Conservation (phyloP, 176 grass and related monocot species). For the Otatea glauca region DNA sequence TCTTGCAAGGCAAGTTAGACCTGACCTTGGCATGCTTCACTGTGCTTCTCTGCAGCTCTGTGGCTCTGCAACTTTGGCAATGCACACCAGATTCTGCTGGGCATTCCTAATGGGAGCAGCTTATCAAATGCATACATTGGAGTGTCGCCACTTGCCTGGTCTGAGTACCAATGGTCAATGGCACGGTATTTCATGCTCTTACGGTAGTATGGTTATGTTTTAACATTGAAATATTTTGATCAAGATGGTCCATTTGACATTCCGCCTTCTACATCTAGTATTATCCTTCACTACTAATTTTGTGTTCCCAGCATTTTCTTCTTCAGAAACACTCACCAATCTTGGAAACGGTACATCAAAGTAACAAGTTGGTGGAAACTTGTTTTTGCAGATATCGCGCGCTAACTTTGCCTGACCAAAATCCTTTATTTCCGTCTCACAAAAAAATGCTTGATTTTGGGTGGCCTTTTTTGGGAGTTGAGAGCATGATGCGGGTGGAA, state of each 20-base stretch:
- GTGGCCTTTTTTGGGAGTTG: background rate
- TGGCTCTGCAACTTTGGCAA: slow-evolving; percentile 22
- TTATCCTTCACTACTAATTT: background rate
- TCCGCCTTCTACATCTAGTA: background rate
- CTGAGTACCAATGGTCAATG: slow-evolving; percentile 10
- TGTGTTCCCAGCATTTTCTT: background rate
- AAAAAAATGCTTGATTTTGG: background rate
- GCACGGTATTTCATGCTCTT: background rate
- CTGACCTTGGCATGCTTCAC: slow-evolving; percentile 34
- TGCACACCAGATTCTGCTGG: slow-evolving; percentile 26
- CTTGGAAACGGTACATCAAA: background rate
- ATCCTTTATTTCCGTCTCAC: background rate
- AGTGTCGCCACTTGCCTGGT: slow-evolving; percentile 34
- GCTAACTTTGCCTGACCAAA: background rate
- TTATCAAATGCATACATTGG: background rate
- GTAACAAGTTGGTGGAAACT: background rate
- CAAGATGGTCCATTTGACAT: background rate
- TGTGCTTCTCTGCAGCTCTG: slow-evolving; percentile 30
- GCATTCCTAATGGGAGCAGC: slow-evolving; percentile 4
- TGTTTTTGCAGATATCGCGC: background rate
- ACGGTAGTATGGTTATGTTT: background rate
- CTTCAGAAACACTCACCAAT: background rate
- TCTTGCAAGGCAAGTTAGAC: slow-evolving; percentile 60
- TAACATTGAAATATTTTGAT: background rate
- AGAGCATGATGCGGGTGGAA: background rate